Evolutionary conservation across 2,329 filamentous ascomycete species (phyloP), one percentile per base, ranked within the genome.

Genomic region (Rutstroemia sp.): DNA sequence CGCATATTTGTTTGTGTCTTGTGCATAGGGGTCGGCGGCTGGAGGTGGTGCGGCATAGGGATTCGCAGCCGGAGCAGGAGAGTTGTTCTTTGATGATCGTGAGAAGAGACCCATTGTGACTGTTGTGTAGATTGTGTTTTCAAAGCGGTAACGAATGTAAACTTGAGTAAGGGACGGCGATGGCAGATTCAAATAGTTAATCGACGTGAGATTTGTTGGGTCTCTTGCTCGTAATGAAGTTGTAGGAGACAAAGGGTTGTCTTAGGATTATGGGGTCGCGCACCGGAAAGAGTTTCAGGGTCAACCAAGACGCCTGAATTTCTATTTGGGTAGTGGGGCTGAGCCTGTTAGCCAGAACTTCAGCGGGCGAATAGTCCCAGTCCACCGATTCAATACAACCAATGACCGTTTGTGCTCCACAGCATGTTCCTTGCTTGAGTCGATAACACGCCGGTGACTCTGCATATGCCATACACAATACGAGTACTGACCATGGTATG

Each of bases 11-110:
- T 83, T 81, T 30, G 69, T 70, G 53, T 76, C 73, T 67, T 81
- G 76, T 52, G 81, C 80, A 64, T 86, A 85, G 5, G 82, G 82
- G 63, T 84, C 84, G 17, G 50, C 75, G 10, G 62, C 61, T 57
- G 57, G 63, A n/a, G 63, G 59, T 45, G 61, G 61, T 57, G 68
- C 64, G 17, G 68, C 68, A 57, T 70, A 69, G 21, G 68, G 68
- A 48, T 69, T 70, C 47, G 61, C 60, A 38, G 65, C 57, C 25
- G 63, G 66, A n/a, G 73, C 72, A 54, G 74, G 72, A 5, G 76
- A 73, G 40, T 74, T 70, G 67, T 78, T 81, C 73, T 80, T 81
- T 61, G 64, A 65, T 44, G 63, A 67, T 25, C 64, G 61, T 61
- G 77, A 73, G 64, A 82, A 82, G 51, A 82, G 74, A 47, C 56